Percentiles rank a stretch among this genome's conserved stretches.
These are phyloP conservation scores for Fragosphaeria purpurea DNA, from an alignment of 2,329 filamentous ascomycete genomes.

Conservation along the genomic window DNA sequence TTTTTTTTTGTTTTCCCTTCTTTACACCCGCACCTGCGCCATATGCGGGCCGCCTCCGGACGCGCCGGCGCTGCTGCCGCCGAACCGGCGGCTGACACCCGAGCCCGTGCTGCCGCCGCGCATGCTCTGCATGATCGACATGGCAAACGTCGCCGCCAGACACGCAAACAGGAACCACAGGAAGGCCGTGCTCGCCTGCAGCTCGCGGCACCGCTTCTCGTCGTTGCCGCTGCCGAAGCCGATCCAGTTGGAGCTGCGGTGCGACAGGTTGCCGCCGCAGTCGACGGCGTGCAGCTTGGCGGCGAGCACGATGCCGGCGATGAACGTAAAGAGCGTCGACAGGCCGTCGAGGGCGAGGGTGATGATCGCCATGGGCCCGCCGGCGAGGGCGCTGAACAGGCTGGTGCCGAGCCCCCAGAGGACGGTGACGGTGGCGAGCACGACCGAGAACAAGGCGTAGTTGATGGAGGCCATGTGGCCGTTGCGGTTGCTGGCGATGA, in stretches of 20 bases:
- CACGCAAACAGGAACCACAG: constrained; percentile 67
- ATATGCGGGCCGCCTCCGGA: constrained; percentile 33
- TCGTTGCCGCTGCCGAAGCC: constrained; percentile 51
- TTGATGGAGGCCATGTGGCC: constrained; percentile 41
- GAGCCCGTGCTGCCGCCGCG: constrained; percentile 23
- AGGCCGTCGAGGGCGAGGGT: constrained; percentile 47
- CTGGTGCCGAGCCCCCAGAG: constrained; percentile 51
- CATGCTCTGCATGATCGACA: constrained; percentile 36
- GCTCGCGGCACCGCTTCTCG: constrained; percentile 59
- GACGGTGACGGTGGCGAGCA: constrained; percentile 54
- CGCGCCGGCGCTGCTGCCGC: constrained; percentile 28
- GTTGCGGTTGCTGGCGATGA: constrained; percentile 40
- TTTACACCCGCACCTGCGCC: constrained; percentile 42
- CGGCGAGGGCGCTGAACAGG: constrained; percentile 33
- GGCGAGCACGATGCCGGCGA: constrained; percentile 59
- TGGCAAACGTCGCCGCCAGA: constrained; percentile 46
- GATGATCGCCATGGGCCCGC: constrained; percentile 39
- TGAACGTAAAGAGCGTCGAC: constrained; percentile 59
- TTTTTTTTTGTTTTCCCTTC: not conserved
- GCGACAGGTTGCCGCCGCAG: constrained; percentile 44
- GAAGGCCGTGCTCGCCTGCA: constrained; percentile 66
- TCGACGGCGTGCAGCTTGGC: constrained; percentile 59
- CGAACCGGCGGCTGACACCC: constrained; percentile 28
- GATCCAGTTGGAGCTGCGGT: constrained; percentile 40
- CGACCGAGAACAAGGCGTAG: constrained; percentile 60